Percentiles rank a stretch among this genome's conserved stretches.
Conservation (phyloP, 2,329 filamentous ascomycete genomes). For the Penicillium sp. region DNA sequence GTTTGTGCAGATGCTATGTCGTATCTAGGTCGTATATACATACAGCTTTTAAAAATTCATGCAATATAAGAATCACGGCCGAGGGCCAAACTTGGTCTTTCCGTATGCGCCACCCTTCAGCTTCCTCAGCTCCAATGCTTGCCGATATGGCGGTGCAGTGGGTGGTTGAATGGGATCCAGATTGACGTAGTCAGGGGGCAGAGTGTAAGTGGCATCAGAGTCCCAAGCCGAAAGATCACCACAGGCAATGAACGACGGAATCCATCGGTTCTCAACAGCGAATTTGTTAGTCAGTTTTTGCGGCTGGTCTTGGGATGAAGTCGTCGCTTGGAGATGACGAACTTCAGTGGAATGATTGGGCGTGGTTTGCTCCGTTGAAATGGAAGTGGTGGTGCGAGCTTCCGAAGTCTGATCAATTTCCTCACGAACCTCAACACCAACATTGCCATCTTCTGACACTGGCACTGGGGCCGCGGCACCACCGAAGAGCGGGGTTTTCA, state of each 20-base stretch:
- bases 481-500: conserved; percentile 43
- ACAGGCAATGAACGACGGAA: conserved; percentile 95
- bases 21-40: conserved; percentile 15
- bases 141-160: conserved; percentile 92
- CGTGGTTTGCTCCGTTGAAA: conserved; percentile 3
- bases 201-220: conserved; percentile 88
- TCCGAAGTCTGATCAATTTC: conserved; percentile 45
- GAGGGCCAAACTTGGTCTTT: conserved; percentile 58
- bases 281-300: conserved; percentile 29
- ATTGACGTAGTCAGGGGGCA: conserved; percentile 82
- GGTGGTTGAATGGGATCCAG: conserved; percentile 93
- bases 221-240: conserved; percentile 94
- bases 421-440: conserved; percentile 38
- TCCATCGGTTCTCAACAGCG: conserved; percentile 66
- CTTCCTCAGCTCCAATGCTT: conserved; percentile 81
- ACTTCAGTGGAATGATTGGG: conserved; percentile 24
- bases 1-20: conserved; percentile 7
- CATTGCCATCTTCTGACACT: conserved; percentile 31
- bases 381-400: conserved; percentile 6
- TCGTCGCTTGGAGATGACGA: conserved; percentile 45
- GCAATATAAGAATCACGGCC: conserved; percentile 20
- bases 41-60: conserved; percentile 11
- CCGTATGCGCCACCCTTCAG: conserved; percentile 74
- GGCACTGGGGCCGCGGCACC: conserved; percentile 35
- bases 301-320: conserved; percentile 13